A percentile compares a stretch with the other conserved stretches of the same genome.
Evolutionary conservation across 768 basidiomycete species (phyloP).

Genomic region (Piloderma croceum): DNA sequence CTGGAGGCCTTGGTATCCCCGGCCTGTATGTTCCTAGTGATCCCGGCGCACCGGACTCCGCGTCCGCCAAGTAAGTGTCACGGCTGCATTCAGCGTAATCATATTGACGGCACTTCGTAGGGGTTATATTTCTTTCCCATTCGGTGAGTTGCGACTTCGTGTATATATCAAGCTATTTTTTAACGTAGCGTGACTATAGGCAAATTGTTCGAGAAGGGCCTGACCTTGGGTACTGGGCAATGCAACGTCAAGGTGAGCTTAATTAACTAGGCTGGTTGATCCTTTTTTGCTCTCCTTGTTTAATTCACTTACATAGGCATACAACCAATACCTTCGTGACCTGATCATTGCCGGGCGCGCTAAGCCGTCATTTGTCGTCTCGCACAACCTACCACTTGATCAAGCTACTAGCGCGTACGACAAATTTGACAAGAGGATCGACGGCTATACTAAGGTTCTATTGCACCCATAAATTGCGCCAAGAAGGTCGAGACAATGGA

Average conservation of each 20-base stretch:
- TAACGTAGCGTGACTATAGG: conserved; percentile 6
- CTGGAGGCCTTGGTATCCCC: conserved; percentile 54
- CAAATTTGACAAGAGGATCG: conserved; percentile 49
- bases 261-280: not conserved
- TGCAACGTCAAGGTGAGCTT: conserved; percentile 47
- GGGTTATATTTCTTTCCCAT: conserved; percentile 49
- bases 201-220: conserved; percentile 50
- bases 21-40: conserved; percentile 53
- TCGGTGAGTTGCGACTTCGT: conserved; percentile 30
- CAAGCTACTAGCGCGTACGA: conserved; percentile 45
- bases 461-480: conserved; percentile 45
- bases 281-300: not conserved
- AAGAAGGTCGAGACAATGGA: not conserved
- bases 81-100: not conserved
- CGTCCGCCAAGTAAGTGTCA: conserved; percentile 40
- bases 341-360: conserved; percentile 48
- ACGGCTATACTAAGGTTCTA: conserved; percentile 50
- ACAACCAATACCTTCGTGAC: conserved; percentile 50
- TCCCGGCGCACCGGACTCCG: conserved; percentile 49
- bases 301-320: conserved; percentile 26
- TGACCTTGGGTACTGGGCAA: conserved; percentile 49
- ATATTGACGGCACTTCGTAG: conserved; percentile 14
- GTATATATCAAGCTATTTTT: not conserved
- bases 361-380: conserved; percentile 51
- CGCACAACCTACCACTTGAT: conserved; percentile 45